A percentile compares a stretch with the other conserved stretches of the same genome.
Evolutionary conservation across 2,329 filamentous ascomycete species (phyloP).

Genomic region (Fusarium sp.): DNA sequence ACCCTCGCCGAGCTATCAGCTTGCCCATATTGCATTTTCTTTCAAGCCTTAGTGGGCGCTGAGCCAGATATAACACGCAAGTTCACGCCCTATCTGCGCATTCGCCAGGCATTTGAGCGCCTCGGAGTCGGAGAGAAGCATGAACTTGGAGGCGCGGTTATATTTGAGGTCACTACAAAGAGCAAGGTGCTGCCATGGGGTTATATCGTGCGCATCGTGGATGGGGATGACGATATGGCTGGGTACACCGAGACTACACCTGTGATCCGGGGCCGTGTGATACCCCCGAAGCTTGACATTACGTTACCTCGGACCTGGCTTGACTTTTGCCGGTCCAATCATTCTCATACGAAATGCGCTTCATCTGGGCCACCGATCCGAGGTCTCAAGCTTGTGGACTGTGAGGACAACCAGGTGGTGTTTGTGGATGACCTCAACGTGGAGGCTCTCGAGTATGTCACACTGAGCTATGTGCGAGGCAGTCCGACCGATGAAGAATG

Average conservation of each 20-base stretch:
- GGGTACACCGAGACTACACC: constrained; percentile 34
- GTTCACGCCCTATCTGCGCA: constrained; percentile 52
- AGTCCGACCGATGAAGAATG: constrained; percentile 28
- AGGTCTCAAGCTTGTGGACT: constrained; percentile 49
- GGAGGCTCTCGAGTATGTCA: constrained; percentile 43
- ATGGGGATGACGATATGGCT: constrained; percentile 37
- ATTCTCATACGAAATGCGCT: constrained; percentile 39
- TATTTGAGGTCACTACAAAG: constrained; percentile 50
- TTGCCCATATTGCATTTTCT: constrained; percentile 53
- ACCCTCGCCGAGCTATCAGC: constrained; percentile 41
- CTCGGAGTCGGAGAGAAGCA: constrained; percentile 51
- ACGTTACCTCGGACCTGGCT: constrained; percentile 48
- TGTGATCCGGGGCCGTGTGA: constrained; percentile 46
- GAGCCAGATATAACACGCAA: constrained; percentile 44
- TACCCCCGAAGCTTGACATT: constrained; percentile 44
- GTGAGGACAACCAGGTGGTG: constrained; percentile 42
- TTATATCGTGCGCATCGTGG: constrained; percentile 47
- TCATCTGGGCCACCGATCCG: constrained; percentile 28
- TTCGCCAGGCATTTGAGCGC: constrained; percentile 51
- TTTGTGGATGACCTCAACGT: constrained; percentile 41
- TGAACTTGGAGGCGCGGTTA: constrained; percentile 47
- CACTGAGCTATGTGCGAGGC: constrained; percentile 50
- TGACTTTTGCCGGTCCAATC: constrained; percentile 47
- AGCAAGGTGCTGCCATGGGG: constrained; percentile 50
- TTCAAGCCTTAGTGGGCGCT: constrained; percentile 48